A percentile compares a stretch with the other conserved stretches of the same genome.
Evolutionary conservation across 2,329 filamentous ascomycete genomes (phyloP).

Genomic region (Fusarium subglutinans): DNA sequence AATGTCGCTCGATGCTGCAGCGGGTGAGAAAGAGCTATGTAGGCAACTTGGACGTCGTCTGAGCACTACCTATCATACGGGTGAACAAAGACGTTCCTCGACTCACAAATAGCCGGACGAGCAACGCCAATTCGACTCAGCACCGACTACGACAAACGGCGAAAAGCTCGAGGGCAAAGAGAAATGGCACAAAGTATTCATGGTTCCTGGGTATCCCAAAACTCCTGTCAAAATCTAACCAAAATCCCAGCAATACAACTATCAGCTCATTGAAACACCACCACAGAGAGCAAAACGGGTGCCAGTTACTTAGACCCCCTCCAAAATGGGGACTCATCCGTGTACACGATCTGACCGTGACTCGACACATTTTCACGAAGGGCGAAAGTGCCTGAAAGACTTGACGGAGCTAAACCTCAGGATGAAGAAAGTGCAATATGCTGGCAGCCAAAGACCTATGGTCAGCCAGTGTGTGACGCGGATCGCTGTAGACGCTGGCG

Average conservation of each 20-base stretch:
- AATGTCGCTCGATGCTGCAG: conserved; percentile 5
- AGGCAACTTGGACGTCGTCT: conserved; percentile 1
- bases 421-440: background rate
- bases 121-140: background rate
- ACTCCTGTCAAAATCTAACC: conserved; percentile 37
- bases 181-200: conserved; percentile 6
- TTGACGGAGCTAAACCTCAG: background rate
- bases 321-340: background rate
- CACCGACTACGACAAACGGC: background rate
- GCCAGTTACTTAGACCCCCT: background rate
- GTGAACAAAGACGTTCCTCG: background rate
- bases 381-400: background rate
- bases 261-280: background rate
- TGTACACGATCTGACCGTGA: background rate
- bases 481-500: background rate
- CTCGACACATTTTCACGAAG: background rate
- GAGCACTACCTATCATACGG: background rate
- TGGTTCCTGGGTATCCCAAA: conserved; percentile 31
- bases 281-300: background rate
- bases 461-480: background rate
- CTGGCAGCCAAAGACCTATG: background rate
- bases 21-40: conserved; percentile 9
- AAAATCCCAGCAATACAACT: background rate
- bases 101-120: background rate
- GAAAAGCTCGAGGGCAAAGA: background rate